Evolutionary conservation across 2,329 filamentous ascomycete species (phyloP), one percentile per base, ranked within the genome.

Genomic region (Teratosphaeriaceae sp.): DNA sequence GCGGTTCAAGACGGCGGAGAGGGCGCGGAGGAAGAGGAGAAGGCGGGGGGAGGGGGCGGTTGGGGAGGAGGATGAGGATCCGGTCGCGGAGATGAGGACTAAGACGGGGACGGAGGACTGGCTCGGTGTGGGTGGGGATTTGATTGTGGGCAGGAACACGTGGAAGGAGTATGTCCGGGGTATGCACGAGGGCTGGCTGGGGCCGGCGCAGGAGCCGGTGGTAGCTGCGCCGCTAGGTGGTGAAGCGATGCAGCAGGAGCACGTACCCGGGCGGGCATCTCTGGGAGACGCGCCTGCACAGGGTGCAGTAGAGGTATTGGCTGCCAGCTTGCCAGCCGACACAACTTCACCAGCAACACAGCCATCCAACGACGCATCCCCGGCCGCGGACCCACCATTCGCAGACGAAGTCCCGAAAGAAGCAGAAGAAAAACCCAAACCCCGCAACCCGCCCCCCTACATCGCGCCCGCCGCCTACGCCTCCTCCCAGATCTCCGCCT

Each of bases 161-260:
- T 98, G 92, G 92, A 98, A 96, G 68, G 92, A 98, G 67, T 98
- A 97, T 63, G 72, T 97, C 19, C 77, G 89, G 45, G 92, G 92
- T 35, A 61, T 97, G 52, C 92, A 98, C 62, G 92, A 98, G 67
- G 92, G 92, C 43, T 98, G 92, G 90, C 70, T 98, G 19, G 90
- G 92, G 0, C 88, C 92, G 6, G 69, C 94, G 33, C 78, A 84
- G 46, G 66, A 79, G 43, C 84, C 84, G 1, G 52, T 56, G 40
- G 49, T 54, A 12, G 46, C 46, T 34, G 63, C 63, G 44, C 16
- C 41, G 8, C 41, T 54, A 3, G 21, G 37, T 12, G 44, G 51
- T 18, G 43, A 46, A 13, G 41, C 45, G 29, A 35, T 27, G 22
- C 44, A 51, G 13, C 31, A 39, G 12, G 43, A 27, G 13, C 49